Conservation (phyloP, 1,284 basidiomycete species). For the Somion occarium region DNA sequence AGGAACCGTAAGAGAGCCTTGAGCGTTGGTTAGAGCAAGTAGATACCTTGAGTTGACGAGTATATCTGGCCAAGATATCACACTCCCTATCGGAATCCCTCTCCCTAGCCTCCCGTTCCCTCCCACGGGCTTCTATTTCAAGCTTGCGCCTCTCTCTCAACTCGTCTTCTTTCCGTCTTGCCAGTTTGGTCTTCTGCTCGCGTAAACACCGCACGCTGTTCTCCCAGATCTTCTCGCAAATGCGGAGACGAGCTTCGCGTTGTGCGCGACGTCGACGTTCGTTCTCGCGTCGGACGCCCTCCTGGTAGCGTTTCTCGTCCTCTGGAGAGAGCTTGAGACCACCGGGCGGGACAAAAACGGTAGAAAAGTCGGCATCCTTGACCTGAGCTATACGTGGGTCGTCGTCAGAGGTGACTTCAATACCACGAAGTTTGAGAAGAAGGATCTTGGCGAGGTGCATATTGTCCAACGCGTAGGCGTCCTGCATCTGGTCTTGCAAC, state of each 20-base stretch:
- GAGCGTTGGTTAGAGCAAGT: conserved; percentile 20
- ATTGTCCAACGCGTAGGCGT: conserved; percentile 61
- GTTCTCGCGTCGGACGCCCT: conserved; percentile 29
- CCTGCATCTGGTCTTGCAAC: conserved; percentile 58
- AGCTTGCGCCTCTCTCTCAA: conserved; percentile 23
- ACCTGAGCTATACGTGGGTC: conserved; percentile 61
- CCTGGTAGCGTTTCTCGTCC: conserved; percentile 29
- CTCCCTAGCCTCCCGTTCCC: conserved; percentile 25
- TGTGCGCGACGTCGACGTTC: conserved; percentile 35
- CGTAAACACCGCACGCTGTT: conserved; percentile 38
- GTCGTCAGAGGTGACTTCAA: conserved; percentile 50
- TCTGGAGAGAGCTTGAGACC: conserved; percentile 45
- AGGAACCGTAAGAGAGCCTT: conserved; percentile 24
- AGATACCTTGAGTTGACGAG: conserved; percentile 18
- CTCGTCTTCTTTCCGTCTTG: conserved; percentile 34
- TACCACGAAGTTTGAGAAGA: conserved; percentile 53
- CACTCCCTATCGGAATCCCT: conserved; percentile 1
- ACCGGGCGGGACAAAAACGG: conserved; percentile 53
- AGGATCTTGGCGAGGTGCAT: conserved; percentile 61
- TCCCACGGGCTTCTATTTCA: conserved; percentile 26
- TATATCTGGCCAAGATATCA: conserved; percentile 7
- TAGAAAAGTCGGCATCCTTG: conserved; percentile 61
- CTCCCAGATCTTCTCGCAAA: conserved; percentile 50
- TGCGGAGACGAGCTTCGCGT: conserved; percentile 38
- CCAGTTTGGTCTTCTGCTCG: conserved; percentile 35